These are phyloP conservation scores for Lactarius sp. DNA, from an alignment of 768 basidiomycete species.

Conservation along the genomic window DNA sequence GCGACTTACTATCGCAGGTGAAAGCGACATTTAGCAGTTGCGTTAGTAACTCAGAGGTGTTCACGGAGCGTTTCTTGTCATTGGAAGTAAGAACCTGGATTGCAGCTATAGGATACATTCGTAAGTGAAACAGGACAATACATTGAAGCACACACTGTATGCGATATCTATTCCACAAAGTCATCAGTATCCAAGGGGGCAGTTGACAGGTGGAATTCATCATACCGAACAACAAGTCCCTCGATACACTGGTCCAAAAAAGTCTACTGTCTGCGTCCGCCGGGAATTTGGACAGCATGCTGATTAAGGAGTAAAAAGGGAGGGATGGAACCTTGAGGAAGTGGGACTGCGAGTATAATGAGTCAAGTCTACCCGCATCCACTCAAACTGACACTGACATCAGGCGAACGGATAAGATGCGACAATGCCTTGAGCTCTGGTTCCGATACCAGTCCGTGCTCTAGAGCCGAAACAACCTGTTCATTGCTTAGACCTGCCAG, in stretches of 20 bases:
- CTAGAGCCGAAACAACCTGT: conserved; percentile 53
- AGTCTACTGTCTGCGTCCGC: conserved; percentile 68
- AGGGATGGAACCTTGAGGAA: conserved; percentile 82
- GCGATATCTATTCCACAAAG: conserved; percentile 18
- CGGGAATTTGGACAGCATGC: conserved; percentile 74
- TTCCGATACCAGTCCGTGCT: conserved; percentile 62
- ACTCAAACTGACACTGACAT: conserved; percentile 44
- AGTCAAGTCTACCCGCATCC: neutral
- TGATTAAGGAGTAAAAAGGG: conserved; percentile 75
- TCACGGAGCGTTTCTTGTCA: conserved; percentile 16
- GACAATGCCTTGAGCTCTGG: conserved; percentile 60
- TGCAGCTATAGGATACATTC: conserved; percentile 18
- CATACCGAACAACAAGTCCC: conserved; percentile 65
- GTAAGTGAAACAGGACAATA: conserved; percentile 4
- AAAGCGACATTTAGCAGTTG: conserved; percentile 21
- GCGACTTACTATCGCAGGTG: conserved; percentile 19
- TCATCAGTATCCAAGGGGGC: neutral
- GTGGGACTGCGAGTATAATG: conserved; percentile 50
- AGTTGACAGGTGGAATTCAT: neutral
- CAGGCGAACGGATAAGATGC: conserved; percentile 70
- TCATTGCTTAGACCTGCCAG: conserved; percentile 58
- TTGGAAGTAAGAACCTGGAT: conserved; percentile 21
- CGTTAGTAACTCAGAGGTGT: conserved; percentile 18
- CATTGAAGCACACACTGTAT: conserved; percentile 8
- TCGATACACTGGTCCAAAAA: conserved; percentile 59